phyloP scores from a whole-genome alignment of 2,329 filamentous ascomycete species.

The Diplodia sapinea region DNA sequence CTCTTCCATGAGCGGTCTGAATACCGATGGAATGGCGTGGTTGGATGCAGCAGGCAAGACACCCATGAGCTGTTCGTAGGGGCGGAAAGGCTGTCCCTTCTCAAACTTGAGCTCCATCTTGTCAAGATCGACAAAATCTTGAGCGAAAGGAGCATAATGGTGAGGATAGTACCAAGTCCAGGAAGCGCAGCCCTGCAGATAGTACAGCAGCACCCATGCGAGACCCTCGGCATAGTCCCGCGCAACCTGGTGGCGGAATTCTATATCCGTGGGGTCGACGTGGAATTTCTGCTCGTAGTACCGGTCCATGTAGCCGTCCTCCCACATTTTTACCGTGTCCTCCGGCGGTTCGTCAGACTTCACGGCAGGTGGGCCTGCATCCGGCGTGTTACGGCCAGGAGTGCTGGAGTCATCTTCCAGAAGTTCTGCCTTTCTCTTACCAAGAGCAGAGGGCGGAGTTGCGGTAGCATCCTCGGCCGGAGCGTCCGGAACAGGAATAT shows the following conservation, averaged over 20 bases:
- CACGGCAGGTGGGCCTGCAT: constrained; percentile 53
- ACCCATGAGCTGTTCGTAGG: constrained; percentile 98
- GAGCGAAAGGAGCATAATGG: constrained; percentile 96
- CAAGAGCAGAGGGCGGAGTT: constrained; percentile 58
- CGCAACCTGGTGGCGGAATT: constrained; percentile 87
- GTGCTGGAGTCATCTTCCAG: constrained; percentile 68
- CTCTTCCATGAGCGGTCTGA: constrained; percentile 89
- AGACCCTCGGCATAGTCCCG: constrained; percentile 92
- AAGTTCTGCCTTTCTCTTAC: constrained; percentile 78
- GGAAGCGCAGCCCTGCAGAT: constrained; percentile 96
- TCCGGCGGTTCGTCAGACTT: constrained; percentile 67
- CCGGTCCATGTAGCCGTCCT: constrained; percentile 90
- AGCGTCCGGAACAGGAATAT: constrained; percentile 33
- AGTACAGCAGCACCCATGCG: constrained; percentile 94
- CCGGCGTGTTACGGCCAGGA: constrained; percentile 64
- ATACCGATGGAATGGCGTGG: constrained; percentile 85
- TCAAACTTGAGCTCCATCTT: constrained; percentile 82
- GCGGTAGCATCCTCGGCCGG: constrained; percentile 43
- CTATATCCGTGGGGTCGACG: constrained; percentile 77
- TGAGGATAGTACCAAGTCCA: constrained; percentile 99
- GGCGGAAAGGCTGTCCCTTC: constrained; percentile 82
- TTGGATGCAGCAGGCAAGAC: constrained; percentile 92
- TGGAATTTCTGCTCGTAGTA: constrained; percentile 98
- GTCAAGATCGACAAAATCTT: constrained; percentile 85
- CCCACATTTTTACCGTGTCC: constrained; percentile 90